Conservation (phyloP, 345 rosid genomes). For the Citropsis articulata region DNA sequence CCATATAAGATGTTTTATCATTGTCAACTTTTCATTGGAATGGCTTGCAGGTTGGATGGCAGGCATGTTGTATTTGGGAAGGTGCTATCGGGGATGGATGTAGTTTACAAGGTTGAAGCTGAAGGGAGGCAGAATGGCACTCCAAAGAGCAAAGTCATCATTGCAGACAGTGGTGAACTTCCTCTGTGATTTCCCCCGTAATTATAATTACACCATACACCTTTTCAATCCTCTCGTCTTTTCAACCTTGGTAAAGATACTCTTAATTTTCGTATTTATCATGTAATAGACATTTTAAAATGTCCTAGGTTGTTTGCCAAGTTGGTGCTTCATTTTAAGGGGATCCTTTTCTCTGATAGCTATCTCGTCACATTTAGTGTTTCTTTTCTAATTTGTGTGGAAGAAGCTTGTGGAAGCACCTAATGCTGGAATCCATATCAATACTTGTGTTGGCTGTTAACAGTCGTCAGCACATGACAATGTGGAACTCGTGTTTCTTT, state of each 20-base stretch:
- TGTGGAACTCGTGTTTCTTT: neutral
- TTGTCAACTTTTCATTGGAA: neutral
- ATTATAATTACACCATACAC: neutral
- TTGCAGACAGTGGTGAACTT: conserved; percentile 90
- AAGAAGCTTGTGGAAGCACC: neutral
- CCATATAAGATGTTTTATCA: no score
- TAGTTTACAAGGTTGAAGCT: conserved; percentile 87
- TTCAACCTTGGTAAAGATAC: neutral
- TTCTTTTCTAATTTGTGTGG: neutral
- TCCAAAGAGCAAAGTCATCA: conserved; percentile 82
- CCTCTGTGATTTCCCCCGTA: conserved; percentile 40
- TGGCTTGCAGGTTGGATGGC: conserved; percentile 82
- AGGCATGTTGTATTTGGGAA: conserved; percentile 93
- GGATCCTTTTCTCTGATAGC: neutral
- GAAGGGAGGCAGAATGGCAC: conserved; percentile 83
- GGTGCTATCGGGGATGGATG: conserved; percentile 97
- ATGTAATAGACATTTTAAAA: neutral
- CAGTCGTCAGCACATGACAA: neutral
- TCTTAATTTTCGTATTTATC: neutral
- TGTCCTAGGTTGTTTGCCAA: neutral
- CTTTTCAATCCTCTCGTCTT: neutral
- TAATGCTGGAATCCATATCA: neutral
- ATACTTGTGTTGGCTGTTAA: neutral
- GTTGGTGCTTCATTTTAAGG: neutral
- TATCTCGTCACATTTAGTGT: no score